Conservation (phyloP, 495 filamentous ascomycete genomes). For the Hypoxylon rickii region DNA sequence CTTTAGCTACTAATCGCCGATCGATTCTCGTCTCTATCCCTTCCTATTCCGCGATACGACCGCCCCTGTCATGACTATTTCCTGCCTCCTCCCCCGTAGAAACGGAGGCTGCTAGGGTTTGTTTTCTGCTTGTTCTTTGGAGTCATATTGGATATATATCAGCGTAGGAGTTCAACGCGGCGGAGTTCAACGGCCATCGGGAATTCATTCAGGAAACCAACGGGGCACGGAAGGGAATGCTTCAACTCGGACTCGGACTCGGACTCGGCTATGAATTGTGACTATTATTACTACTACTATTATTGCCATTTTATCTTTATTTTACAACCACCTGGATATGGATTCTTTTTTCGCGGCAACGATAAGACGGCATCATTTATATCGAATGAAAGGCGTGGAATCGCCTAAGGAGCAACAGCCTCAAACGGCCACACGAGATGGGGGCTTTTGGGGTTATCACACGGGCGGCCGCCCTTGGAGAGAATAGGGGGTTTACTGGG, state of each 20-base stretch:
- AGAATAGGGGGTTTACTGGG: not conserved
- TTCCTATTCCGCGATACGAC: constrained; percentile 2
- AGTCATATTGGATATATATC: constrained; percentile 33
- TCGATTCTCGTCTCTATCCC: constrained; percentile 4
- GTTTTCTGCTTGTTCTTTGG: constrained; percentile 32
- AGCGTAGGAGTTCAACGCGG: constrained; percentile 42
- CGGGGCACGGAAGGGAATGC: not conserved
- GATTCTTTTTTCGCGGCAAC: no score
- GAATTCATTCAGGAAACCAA: constrained; percentile 12
- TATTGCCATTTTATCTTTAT: no score
- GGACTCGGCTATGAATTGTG: not conserved
- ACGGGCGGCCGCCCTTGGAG: no score
- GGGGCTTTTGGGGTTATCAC: no score
- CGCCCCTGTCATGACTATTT: constrained; percentile 9
- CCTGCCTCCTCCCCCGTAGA: not conserved
- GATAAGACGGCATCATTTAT: no score
- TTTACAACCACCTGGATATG: no score
- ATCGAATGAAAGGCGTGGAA: no score
- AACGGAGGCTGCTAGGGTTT: constrained; percentile 6
- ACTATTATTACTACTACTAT: no score
- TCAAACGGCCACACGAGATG: no score
- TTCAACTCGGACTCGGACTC: not conserved
- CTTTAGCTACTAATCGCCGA: constrained; percentile 41
- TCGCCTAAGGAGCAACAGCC: no score
- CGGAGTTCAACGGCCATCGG: constrained; percentile 38